These are phyloP conservation scores for Forsythia suspensa DNA, from an alignment of 257 asterid species.

Conservation along the genomic window DNA sequence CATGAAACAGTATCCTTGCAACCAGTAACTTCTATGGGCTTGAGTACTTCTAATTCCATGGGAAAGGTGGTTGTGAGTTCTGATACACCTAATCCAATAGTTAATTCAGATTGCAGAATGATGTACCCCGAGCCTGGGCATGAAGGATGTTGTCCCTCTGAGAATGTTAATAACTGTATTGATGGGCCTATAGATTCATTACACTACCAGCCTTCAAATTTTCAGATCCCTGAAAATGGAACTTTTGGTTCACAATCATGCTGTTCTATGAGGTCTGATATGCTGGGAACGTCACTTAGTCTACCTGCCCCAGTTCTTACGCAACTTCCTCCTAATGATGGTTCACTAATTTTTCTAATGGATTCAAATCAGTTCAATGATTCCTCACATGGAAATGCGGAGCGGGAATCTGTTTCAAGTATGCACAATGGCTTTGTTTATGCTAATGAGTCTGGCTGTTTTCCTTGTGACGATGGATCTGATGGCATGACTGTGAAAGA, in stretches of 20 bases:
- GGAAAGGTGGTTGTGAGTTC: constrained; percentile 42
- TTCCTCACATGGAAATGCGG: constrained; percentile 36
- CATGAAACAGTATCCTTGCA: constrained; percentile 36
- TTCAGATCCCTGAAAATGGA: constrained; percentile 55
- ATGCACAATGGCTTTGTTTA: constrained; percentile 37
- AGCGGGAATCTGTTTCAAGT: constrained; percentile 34
- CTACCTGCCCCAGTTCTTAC: constrained; percentile 40
- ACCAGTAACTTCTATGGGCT: constrained; percentile 34
- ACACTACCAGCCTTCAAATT: constrained; percentile 41
- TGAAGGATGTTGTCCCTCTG: constrained; percentile 45
- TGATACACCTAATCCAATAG: constrained; percentile 37
- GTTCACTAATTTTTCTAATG: constrained; percentile 33
- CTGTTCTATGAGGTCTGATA: constrained; percentile 40
- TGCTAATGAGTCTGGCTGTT: constrained; percentile 38
- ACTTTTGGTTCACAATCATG: constrained; percentile 40
- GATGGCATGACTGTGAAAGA: not conserved
- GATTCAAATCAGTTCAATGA: constrained; percentile 46
- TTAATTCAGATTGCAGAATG: constrained; percentile 38
- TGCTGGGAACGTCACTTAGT: constrained; percentile 41
- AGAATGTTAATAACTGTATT: constrained; percentile 25
- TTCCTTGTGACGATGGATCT: constrained; percentile 36
- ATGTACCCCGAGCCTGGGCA: constrained; percentile 39
- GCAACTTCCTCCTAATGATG: constrained; percentile 39
- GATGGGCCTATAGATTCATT: constrained; percentile 40
- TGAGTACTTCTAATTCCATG: constrained; percentile 39